A percentile compares a stretch with the other conserved stretches of the same genome.
Conservation (phyloP, 2,329 filamentous ascomycete genomes). For the Thyridium curvatum region DNA sequence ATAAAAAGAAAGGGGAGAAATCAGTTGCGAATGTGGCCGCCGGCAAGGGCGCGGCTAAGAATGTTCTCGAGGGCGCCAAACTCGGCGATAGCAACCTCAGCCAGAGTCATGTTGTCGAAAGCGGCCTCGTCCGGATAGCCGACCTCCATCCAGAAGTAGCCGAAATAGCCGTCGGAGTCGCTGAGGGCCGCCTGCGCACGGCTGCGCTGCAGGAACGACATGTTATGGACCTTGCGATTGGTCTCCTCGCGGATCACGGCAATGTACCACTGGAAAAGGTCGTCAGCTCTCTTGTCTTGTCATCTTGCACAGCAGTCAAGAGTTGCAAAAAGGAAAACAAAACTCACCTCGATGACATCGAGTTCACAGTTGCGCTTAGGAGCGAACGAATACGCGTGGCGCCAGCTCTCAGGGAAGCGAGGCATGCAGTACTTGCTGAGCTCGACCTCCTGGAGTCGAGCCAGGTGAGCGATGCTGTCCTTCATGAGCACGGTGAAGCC, state of each 20-base stretch:
- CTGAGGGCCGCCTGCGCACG: slow-evolving; percentile 23
- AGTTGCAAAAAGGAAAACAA: not conserved
- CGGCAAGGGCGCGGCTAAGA: slow-evolving; percentile 32
- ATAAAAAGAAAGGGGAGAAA: too few species aligned
- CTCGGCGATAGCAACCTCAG: slow-evolving; percentile 37
- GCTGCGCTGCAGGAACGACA: slow-evolving; percentile 34
- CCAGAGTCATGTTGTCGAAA: slow-evolving; percentile 44
- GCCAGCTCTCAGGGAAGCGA: slow-evolving; percentile 40
- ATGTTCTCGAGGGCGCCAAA: slow-evolving; percentile 42
- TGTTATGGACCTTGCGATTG: slow-evolving; percentile 27
- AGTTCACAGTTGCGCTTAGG: slow-evolving; percentile 39
- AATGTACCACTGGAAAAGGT: slow-evolving; percentile 46
- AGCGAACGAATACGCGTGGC: slow-evolving; percentile 43
- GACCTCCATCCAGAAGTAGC: slow-evolving; percentile 45
- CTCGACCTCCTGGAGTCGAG: slow-evolving; percentile 26
- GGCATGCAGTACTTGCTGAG: slow-evolving; percentile 39
- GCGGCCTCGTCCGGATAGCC: slow-evolving; percentile 28
- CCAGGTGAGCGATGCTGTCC: slow-evolving; percentile 46
- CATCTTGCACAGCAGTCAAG: not conserved
- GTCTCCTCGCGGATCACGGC: slow-evolving; percentile 48
- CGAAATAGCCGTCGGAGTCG: slow-evolving; percentile 39
- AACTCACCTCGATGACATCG: slow-evolving; percentile 50
- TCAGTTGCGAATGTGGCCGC: not conserved
- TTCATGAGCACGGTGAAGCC: slow-evolving; percentile 58
- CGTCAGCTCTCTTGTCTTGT: not conserved